Percentiles rank a stretch among this genome's conserved stretches.
These are phyloP conservation scores for Aspergillus ostianus DNA, from an alignment of 495 filamentous ascomycete genomes.

Conservation along the genomic window DNA sequence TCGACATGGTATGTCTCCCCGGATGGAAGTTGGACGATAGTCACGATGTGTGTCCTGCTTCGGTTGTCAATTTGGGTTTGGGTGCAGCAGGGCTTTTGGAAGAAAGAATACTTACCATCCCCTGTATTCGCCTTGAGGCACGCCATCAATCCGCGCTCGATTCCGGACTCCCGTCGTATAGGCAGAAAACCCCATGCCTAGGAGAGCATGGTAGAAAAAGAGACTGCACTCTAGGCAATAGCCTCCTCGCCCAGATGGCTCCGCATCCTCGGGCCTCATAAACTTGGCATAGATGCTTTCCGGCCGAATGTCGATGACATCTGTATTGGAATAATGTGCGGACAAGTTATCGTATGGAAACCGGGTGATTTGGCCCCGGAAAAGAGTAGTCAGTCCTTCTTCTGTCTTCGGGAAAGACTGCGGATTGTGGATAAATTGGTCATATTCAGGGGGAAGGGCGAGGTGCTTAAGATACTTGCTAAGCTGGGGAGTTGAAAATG, in stretches of 20 bases:
- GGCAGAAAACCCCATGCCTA: slow-evolving; percentile 58
- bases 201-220: slow-evolving; percentile 63
- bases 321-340: slow-evolving; percentile 53
- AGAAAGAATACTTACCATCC: slow-evolving; percentile 36
- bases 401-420: slow-evolving; percentile 25
- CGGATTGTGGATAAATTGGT: slow-evolving; percentile 17
- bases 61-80: no score
- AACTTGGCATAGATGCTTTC: slow-evolving; percentile 63
- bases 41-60: slow-evolving; percentile 65
- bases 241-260: slow-evolving; percentile 57
- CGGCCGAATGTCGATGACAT: slow-evolving; percentile 54
- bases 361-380: slow-evolving; percentile 49
- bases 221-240: slow-evolving; percentile 77
- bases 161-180: slow-evolving; percentile 50
- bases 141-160: slow-evolving; percentile 32
- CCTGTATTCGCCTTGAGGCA: slow-evolving; percentile 33
- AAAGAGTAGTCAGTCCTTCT: slow-evolving; percentile 24
- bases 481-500: slow-evolving; percentile 23
- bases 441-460: slow-evolving; percentile 23
- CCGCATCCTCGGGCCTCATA: slow-evolving; percentile 32
- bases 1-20: slow-evolving; percentile 59
- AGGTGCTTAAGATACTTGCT: slow-evolving; percentile 24
- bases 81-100: neutral
- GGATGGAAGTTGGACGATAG: slow-evolving; percentile 39
- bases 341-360: slow-evolving; percentile 72